Conservation (phyloP, 176 grass and related monocot species). For the Oropetium thomaeum region DNA sequence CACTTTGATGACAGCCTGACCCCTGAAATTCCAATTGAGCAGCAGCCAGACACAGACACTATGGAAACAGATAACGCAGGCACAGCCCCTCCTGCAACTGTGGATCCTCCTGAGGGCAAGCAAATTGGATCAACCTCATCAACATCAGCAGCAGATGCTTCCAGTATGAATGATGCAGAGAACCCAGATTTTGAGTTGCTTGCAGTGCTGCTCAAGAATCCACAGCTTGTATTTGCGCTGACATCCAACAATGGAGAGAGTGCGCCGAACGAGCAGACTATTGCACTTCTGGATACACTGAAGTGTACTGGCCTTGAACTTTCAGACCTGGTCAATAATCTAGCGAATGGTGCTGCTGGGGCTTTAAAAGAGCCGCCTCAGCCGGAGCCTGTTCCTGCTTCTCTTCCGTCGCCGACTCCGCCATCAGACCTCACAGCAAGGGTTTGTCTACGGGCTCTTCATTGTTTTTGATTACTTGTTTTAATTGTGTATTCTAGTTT, state of each 20-base stretch:
- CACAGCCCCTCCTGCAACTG: not conserved
- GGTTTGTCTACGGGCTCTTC: conserved; percentile 40
- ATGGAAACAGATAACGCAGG: conserved; percentile 34
- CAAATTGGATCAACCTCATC: conserved; percentile 35
- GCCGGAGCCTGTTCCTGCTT: conserved; percentile 49
- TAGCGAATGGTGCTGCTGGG: conserved; percentile 10
- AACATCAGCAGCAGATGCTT: conserved; percentile 33
- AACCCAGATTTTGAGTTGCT: conserved; percentile 87
- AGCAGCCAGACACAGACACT: conserved; percentile 56
- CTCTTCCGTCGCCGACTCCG: conserved; percentile 90
- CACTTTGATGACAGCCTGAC: conserved; percentile 93
- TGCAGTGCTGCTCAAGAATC: conserved; percentile 88
- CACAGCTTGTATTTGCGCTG: conserved; percentile 88
- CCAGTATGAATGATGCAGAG: conserved; percentile 11
- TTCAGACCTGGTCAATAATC: conserved; percentile 51
- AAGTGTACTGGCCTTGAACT: conserved; percentile 76
- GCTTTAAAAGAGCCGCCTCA: conserved; percentile 23
- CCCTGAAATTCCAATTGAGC: conserved; percentile 78
- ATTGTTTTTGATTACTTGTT: conserved; percentile 9
- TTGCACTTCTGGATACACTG: conserved; percentile 80
- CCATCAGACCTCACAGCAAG: conserved; percentile 53
- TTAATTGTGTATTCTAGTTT: conserved; percentile 21
- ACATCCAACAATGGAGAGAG: conserved; percentile 54
- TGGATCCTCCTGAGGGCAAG: conserved; percentile 9
- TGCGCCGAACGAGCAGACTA: conserved; percentile 57